Evolutionary conservation across 2,329 filamentous ascomycete species (phyloP).

Genomic region (Colletotrichum limetticola): DNA sequence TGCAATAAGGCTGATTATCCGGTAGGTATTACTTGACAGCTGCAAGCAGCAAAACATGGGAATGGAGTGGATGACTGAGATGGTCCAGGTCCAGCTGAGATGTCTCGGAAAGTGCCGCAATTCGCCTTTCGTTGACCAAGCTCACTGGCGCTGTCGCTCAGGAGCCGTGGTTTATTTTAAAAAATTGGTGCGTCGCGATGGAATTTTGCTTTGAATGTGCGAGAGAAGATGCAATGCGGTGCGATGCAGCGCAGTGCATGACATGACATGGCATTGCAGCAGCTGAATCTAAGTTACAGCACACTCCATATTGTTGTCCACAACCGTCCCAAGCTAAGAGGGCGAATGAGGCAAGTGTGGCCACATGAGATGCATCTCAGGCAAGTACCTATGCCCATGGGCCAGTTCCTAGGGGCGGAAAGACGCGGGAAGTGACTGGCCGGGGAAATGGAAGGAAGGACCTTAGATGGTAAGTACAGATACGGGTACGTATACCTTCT

Average conservation of each 20-base stretch:
- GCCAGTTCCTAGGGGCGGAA: constrained; percentile 10
- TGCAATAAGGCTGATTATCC: constrained; percentile 21
- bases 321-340: not conserved
- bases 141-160: not conserved
- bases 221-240: constrained; percentile 3
- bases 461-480: too few relatives aligned
- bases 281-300: constrained; percentile 15
- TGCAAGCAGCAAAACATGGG: constrained; percentile 15
- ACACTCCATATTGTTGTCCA: not conserved
- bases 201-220: not conserved
- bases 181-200: not conserved
- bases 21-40: constrained; percentile 2
- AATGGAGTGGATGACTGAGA: not conserved
- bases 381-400: not conserved
- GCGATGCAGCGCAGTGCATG: constrained; percentile 1
- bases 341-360: not conserved
- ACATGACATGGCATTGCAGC: constrained; percentile 13
- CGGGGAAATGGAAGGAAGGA: too few relatives aligned
- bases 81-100: not conserved
- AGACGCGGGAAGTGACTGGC: not conserved
- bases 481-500: not conserved
- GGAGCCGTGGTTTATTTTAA: not conserved
- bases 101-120: not conserved
- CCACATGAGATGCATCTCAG: not conserved
- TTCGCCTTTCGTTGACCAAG: not conserved